Evolutionary conservation across 352 stramenopile species (phyloP).

Genomic region (Phytophthora hybrid): DNA sequence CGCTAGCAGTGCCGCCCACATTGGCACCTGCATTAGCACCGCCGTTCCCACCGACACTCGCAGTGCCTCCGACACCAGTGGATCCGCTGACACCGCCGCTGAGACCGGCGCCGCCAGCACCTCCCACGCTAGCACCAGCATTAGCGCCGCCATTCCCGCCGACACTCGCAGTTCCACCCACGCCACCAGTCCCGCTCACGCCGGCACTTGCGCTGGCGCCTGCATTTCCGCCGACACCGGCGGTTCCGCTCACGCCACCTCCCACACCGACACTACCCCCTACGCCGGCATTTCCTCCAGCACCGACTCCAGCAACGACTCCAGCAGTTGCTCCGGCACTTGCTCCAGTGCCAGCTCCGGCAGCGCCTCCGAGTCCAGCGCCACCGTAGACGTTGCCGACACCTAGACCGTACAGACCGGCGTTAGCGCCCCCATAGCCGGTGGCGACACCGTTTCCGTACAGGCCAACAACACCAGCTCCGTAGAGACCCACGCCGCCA

Average conservation of each 20-base stretch:
- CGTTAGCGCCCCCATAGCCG: no score
- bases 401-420: no score
- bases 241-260: no score
- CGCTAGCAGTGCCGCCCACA: not conserved
- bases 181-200: no score
- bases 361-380: no score
- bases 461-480: not conserved
- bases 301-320: not conserved
- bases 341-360: not conserved
- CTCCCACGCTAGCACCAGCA: not conserved
- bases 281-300: not conserved
- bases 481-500: not conserved
- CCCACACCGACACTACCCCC: not conserved
- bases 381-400: conserved; percentile 1
- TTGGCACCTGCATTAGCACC: no score
- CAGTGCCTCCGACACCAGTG: not conserved
- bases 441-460: not conserved
- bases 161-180: no score
- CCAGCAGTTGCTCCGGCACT: not conserved
- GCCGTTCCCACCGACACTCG: no score
- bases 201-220: no score
- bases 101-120: not conserved
- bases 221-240: no score
- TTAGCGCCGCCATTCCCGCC: not conserved
- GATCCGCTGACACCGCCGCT: no score